Percentiles rank a stretch among this genome's conserved stretches.
These are phyloP conservation scores for Aspergillus phoenicis DNA, from an alignment of 2,329 filamentous ascomycete species.

Conservation along the genomic window DNA sequence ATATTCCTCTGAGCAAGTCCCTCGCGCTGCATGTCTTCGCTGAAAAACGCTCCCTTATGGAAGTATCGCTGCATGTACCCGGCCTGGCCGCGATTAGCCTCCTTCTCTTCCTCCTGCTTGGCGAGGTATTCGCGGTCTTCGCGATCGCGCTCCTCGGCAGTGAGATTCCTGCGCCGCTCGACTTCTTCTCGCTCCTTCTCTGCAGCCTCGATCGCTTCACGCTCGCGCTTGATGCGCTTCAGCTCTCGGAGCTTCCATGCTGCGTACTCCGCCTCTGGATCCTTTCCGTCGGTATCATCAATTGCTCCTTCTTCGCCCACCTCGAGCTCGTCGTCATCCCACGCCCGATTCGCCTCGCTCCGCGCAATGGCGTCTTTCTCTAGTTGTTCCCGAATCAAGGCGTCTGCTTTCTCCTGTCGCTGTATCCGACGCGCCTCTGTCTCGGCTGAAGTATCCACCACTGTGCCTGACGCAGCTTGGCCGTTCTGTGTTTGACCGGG, in stretches of 20 bases:
- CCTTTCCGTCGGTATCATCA: slow-evolving; percentile 84
- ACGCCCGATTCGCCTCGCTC: slow-evolving; percentile 76
- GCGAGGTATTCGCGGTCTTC: slow-evolving; percentile 81
- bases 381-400: slow-evolving; percentile 84
- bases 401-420: slow-evolving; percentile 72
- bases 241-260: slow-evolving; percentile 95
- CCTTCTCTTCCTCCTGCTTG: slow-evolving; percentile 74
- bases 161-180: slow-evolving; percentile 83
- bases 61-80: slow-evolving; percentile 94
- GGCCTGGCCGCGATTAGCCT: slow-evolving; percentile 76
- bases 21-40: slow-evolving; percentile 73
- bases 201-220: slow-evolving; percentile 77
- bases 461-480: slow-evolving; percentile 15
- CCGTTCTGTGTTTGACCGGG: slow-evolving; percentile 27
- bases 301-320: slow-evolving; percentile 71
- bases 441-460: slow-evolving; percentile 47
- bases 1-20: slow-evolving; percentile 79
- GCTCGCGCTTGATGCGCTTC: slow-evolving; percentile 81
- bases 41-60: slow-evolving; percentile 95
- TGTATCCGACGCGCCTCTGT: slow-evolving; percentile 47
- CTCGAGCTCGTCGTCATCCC: slow-evolving; percentile 72
- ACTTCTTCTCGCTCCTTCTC: slow-evolving; percentile 88
- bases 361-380: slow-evolving; percentile 76
- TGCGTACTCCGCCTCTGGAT: slow-evolving; percentile 84
- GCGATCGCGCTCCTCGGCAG: slow-evolving; percentile 77